Evolutionary conservation across 345 rosid species (phyloP).

Genomic region (Eucalyptus leucophloia): DNA sequence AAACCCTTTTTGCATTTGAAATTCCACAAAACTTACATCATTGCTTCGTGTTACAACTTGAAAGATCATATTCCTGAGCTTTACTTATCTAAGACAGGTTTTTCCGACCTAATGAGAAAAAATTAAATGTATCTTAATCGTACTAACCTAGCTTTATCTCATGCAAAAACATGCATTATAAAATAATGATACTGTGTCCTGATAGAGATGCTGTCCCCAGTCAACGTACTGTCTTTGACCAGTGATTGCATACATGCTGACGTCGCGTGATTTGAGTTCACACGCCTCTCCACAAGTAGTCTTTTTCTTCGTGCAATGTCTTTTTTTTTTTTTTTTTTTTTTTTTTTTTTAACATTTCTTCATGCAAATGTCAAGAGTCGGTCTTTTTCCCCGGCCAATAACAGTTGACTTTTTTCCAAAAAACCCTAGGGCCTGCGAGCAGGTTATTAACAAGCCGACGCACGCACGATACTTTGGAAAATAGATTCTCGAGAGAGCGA

Average conservation of each 20-base stretch:
- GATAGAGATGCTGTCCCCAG: not conserved
- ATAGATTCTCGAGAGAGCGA: not conserved
- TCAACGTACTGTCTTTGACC: not conserved
- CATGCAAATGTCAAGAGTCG: not conserved
- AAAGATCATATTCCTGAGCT: not conserved
- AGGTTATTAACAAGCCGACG: not conserved
- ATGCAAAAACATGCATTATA: not conserved
- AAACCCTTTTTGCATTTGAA: not conserved
- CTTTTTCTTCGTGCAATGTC: not conserved
- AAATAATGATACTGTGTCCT: not conserved
- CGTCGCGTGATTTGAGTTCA: not conserved
- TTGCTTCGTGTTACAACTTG: not conserved
- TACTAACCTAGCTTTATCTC: not conserved
- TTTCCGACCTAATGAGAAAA: not conserved
- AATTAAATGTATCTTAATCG: not conserved
- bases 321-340: too few relatives aligned
- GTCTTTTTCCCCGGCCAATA: not conserved
- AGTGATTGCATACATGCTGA: not conserved
- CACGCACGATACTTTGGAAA: not conserved
- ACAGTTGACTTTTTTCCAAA: not conserved
- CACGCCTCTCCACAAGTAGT: not conserved
- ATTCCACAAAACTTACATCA: not conserved
- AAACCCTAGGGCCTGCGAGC: not conserved
- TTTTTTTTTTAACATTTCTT: not conserved
- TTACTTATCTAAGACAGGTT: not conserved